Conservation (phyloP, 2,329 filamentous ascomycete genomes). For the Fusarium liriodendri region DNA sequence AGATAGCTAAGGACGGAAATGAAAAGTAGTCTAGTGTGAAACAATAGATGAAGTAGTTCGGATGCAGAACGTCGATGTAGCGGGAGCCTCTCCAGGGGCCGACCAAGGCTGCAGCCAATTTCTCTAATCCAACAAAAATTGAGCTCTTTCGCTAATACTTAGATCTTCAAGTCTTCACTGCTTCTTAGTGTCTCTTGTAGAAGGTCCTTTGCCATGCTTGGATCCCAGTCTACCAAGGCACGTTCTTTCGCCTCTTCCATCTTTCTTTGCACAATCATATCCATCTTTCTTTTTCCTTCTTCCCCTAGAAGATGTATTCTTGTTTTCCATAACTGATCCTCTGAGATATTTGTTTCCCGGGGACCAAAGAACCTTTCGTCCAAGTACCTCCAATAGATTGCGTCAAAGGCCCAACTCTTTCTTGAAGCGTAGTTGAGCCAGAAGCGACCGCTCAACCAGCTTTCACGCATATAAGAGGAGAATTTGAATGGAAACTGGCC, state of each 20-base stretch:
- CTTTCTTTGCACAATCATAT: slow-evolving; percentile 46
- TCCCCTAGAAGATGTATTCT: slow-evolving; percentile 44
- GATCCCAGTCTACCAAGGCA: slow-evolving; percentile 45
- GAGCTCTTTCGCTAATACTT: too few species aligned
- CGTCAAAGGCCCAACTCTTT: slow-evolving; percentile 53
- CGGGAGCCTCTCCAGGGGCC: too few species aligned
- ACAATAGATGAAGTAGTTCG: too few species aligned
- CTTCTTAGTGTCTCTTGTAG: neutral
- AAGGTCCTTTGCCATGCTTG: slow-evolving; percentile 26
- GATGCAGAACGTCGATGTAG: too few species aligned
- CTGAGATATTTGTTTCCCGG: slow-evolving; percentile 13
- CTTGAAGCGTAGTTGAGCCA: slow-evolving; percentile 49
- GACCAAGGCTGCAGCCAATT: too few species aligned
- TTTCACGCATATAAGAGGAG: slow-evolving; percentile 49
- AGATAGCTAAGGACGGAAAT: too few species aligned
- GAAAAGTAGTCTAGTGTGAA: too few species aligned
- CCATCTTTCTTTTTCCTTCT: slow-evolving; percentile 43
- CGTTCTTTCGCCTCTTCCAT: slow-evolving; percentile 45
- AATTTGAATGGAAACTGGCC: slow-evolving; percentile 32
- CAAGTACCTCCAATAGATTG: slow-evolving; percentile 51
- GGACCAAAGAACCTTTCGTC: slow-evolving; percentile 48
- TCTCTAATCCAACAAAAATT: too few species aligned
- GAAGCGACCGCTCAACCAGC: slow-evolving; percentile 49
- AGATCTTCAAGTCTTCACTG: neutral
- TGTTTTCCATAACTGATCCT: slow-evolving; percentile 43